Evolutionary conservation across 352 stramenopile genomes (phyloP).

Genomic region (Pythium plurisporium): DNA sequence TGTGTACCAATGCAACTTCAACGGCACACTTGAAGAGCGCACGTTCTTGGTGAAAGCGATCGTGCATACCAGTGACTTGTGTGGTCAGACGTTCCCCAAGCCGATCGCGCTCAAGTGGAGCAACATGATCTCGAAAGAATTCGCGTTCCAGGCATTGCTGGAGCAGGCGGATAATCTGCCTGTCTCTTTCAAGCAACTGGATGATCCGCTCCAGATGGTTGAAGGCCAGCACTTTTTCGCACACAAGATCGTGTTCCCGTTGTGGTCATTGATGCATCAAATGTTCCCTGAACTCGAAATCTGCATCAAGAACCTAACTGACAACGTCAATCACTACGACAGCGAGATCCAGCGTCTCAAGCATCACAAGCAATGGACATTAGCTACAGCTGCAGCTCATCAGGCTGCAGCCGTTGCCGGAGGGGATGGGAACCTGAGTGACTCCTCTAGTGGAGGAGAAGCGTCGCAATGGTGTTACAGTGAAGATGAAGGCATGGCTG

Average conservation of each 20-base stretch:
- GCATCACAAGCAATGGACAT: constrained; percentile 15
- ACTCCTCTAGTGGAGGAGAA: constrained; percentile 8
- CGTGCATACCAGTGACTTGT: constrained; percentile 85
- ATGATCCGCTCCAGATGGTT: constrained; percentile 83
- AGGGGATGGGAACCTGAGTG: constrained; percentile 7
- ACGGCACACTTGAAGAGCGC: constrained; percentile 67
- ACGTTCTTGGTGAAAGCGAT: constrained; percentile 83
- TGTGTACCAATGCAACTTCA: constrained; percentile 46
- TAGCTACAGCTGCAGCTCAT: constrained; percentile 3
- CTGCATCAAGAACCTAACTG: constrained; percentile 59
- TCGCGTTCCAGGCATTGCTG: constrained; percentile 79
- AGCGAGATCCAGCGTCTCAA: constrained; percentile 68
- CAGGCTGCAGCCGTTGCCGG: background rate
- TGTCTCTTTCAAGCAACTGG: constrained; percentile 75
- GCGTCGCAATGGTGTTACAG: constrained; percentile 8
- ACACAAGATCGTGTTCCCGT: constrained; percentile 73
- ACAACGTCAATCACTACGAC: constrained; percentile 83
- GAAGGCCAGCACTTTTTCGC: constrained; percentile 84
- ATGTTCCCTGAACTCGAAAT: constrained; percentile 72
- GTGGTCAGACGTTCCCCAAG: constrained; percentile 81
- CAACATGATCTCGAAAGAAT: constrained; percentile 89
- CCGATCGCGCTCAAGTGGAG: constrained; percentile 88
- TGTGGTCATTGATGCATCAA: constrained; percentile 70
- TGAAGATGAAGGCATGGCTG: constrained; percentile 69
- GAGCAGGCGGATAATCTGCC: constrained; percentile 77